Percentiles rank a stretch among this genome's conserved stretches.
phyloP scores from a whole-genome alignment of 2,329 filamentous ascomycete species.

The Alternaria infectoria region DNA sequence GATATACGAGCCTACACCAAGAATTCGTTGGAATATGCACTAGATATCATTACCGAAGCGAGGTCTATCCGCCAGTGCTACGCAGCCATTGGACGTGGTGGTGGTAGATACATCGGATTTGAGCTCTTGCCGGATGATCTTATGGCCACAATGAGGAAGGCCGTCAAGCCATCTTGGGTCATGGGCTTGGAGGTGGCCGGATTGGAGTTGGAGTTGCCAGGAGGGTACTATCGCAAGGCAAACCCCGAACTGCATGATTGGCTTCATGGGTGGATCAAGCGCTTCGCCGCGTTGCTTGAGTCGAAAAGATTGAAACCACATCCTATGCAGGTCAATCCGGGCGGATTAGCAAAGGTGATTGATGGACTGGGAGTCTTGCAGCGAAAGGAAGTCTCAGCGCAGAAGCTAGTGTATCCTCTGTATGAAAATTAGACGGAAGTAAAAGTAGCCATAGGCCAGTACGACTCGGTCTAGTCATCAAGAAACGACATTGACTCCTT shows the following conservation, averaged over 20 bases:
- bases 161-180: not conserved
- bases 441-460: not conserved
- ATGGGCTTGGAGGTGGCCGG: not conserved
- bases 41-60: not conserved
- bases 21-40: not conserved
- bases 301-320: not conserved
- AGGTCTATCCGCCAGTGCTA: not conserved
- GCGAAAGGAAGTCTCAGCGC: not conserved
- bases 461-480: not conserved
- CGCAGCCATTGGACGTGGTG: not conserved
- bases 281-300: not conserved
- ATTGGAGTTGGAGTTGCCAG: not conserved
- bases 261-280: not conserved
- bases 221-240: not conserved
- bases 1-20: not conserved
- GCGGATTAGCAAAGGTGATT: not conserved
- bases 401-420: not conserved
- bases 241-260: not conserved
- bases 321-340: not conserved
- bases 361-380: not conserved
- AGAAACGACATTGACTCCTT: not conserved
- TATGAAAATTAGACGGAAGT: not conserved
- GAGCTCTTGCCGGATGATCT: not conserved
- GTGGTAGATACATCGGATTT: not conserved
- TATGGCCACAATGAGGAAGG: not conserved